Percentiles rank a stretch among this genome's conserved stretches.
phyloP scores from a whole-genome alignment of 768 basidiomycete species.

The Tubosaeta brunneosetosa region DNA sequence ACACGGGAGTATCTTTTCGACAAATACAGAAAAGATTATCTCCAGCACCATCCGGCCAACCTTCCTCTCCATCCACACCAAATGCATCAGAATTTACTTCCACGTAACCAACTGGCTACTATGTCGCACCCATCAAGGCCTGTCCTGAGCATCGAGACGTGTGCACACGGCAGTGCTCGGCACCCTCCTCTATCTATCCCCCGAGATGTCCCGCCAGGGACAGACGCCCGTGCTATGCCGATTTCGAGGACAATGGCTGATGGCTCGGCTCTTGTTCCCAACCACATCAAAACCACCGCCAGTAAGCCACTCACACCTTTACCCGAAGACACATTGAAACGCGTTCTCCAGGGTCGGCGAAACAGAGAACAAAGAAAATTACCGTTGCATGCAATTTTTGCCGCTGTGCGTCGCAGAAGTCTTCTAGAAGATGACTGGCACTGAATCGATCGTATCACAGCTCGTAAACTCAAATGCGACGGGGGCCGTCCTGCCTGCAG shows the following conservation, averaged over 20 bases:
- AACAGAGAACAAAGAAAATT: conserved; percentile 77
- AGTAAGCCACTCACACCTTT: conserved; percentile 31
- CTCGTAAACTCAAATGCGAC: conserved; percentile 85
- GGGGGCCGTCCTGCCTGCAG: conserved; percentile 79
- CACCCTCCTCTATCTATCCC: conserved; percentile 43
- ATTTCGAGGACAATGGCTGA: conserved; percentile 40
- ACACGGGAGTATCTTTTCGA: conserved; percentile 79
- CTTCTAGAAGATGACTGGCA: conserved; percentile 11
- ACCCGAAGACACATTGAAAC: conserved; percentile 13
- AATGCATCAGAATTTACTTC: conserved; percentile 35
- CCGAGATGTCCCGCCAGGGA: conserved; percentile 43
- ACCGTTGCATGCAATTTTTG: conserved; percentile 90
- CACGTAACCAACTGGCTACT: conserved; percentile 26
- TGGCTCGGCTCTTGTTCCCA: conserved; percentile 19
- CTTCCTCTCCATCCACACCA: conserved; percentile 43
- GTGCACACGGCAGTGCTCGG: conserved; percentile 40
- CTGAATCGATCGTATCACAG: conserved; percentile 37
- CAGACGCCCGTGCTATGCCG: conserved; percentile 42
- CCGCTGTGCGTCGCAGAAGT: conserved; percentile 57
- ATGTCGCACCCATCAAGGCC: conserved; percentile 45
- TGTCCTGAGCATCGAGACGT: conserved; percentile 59
- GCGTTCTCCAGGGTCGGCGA: conserved; percentile 45
- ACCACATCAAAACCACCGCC: conserved; percentile 31
- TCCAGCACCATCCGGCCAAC: conserved; percentile 47
- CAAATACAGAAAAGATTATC: conserved; percentile 63